phyloP scores from a whole-genome alignment of 2,329 filamentous ascomycete species.

The Aspergillus texensis region DNA sequence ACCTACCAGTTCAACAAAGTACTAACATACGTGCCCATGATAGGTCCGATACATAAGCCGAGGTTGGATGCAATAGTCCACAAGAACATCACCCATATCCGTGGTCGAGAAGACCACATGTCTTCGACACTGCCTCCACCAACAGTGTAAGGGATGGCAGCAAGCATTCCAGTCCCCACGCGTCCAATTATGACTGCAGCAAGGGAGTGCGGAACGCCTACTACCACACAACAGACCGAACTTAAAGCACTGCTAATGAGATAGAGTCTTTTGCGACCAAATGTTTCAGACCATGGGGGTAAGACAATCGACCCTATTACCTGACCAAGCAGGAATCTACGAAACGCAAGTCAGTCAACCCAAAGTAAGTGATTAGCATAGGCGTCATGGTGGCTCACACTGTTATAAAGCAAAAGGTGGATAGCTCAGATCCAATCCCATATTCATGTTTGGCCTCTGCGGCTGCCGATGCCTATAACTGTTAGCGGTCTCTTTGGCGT shows the following conservation, averaged over 20 bases:
- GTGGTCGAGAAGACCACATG: constrained; percentile 46
- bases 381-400: constrained; percentile 10
- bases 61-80: constrained; percentile 47
- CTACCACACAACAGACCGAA: constrained; percentile 35
- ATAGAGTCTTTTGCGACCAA: constrained; percentile 37
- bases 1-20: constrained; percentile 37
- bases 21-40: constrained; percentile 46
- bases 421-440: constrained; percentile 14
- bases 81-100: constrained; percentile 49
- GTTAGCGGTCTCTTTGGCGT: neutral
- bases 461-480: neutral
- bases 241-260: constrained; percentile 26
- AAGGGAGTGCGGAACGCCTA: constrained; percentile 34
- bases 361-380: neutral
- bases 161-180: constrained; percentile 46
- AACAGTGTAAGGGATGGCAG: constrained; percentile 51
- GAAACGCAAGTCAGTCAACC: no score
- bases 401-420: constrained; percentile 24
- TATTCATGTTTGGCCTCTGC: neutral
- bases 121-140: constrained; percentile 53
- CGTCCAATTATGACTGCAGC: constrained; percentile 41
- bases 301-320: constrained; percentile 32
- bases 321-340: constrained; percentile 32
- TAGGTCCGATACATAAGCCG: constrained; percentile 47
- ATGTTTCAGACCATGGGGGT: constrained; percentile 36